Evolutionary conservation across 2,329 filamentous ascomycete species (phyloP), one percentile per base, ranked within the genome.

Genomic region (Fusarium protoensiforme): DNA sequence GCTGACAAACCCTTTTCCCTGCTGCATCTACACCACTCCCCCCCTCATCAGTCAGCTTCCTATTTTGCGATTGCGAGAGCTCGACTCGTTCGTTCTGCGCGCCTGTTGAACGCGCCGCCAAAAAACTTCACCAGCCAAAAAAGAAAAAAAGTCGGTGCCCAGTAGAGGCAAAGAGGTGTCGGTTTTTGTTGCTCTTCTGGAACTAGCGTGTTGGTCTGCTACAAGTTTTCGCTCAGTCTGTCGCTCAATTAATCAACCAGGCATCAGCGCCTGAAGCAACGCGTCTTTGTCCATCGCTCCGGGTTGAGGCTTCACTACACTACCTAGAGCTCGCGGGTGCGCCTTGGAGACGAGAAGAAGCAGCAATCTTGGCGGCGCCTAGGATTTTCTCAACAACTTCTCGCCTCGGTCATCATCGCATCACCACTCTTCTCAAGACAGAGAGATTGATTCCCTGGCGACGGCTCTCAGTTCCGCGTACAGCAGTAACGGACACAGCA

Each of bases 1-100:
- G 76, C 76, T 78, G 76, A 78, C 76, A 78, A 78, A 78, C 72
- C 76, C 69, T 67, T 72, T 73, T 71, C 54, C 53, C 66, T 71
- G 38, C 58, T 74, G 43, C 71, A 75, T 64, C 73, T 73, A 75
- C 69, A 67, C 64, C 64, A 51, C 31, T 61, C 63, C 64, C 68
- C 36, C 56, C 64, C 54, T 63, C 65, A 75, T 72, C 68, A 72
- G 66, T 74, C 70, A 73, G 71, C 71, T 72, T 46, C 61, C 51
- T 43, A 70, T 63, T 58, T 73, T 39, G 24, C 60, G 33, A 54
- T 62, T 62, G 60, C 60, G 60, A 63, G 60, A 63, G 36, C 18
- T 27, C 29, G 27, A 27, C 35, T 29, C 43, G 22, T 14, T n/a
- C n/a, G n/a, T n/a, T n/a, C 51, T 54, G 51, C 43, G 70, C 60